phyloP scores from a whole-genome alignment of 345 rosid species.

The Eucalyptus guilfoylei region DNA sequence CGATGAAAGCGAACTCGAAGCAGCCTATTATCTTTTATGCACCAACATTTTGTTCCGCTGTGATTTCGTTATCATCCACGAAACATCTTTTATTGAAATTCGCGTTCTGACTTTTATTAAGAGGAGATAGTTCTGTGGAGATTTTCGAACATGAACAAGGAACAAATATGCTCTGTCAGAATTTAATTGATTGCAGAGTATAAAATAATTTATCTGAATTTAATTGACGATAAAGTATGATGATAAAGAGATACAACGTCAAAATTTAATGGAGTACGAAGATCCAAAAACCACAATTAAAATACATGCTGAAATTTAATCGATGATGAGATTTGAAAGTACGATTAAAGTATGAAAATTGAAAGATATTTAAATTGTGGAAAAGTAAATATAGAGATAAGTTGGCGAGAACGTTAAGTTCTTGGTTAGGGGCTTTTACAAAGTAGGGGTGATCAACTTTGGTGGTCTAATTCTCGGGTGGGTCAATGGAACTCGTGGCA shows the following conservation, averaged over 20 bases:
- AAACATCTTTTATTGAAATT: not conserved
- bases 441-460: not conserved
- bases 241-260: accelerated
- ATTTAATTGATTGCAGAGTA: accelerated
- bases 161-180: accelerated
- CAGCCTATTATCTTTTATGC: not conserved
- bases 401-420: not conserved
- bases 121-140: not conserved
- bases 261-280: accelerated
- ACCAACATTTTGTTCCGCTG: not conserved
- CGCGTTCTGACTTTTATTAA: not conserved
- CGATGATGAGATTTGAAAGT: accelerated
- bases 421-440: not conserved
- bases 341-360: too few relatives aligned
- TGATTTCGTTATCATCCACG: not conserved
- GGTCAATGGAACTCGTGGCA: too few relatives aligned
- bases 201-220: too few relatives aligned
- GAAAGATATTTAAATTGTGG: too few relatives aligned
- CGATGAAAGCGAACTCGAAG: not conserved
- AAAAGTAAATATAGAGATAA: too few relatives aligned
- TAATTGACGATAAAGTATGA: accelerated
- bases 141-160: too few relatives aligned
- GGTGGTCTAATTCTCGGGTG: too few relatives aligned
- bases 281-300: not conserved
- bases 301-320: too few relatives aligned